These are phyloP conservation scores for Leishmania amazonensis DNA, from an alignment of 208 protist species.

Conservation along the genomic window DNA sequence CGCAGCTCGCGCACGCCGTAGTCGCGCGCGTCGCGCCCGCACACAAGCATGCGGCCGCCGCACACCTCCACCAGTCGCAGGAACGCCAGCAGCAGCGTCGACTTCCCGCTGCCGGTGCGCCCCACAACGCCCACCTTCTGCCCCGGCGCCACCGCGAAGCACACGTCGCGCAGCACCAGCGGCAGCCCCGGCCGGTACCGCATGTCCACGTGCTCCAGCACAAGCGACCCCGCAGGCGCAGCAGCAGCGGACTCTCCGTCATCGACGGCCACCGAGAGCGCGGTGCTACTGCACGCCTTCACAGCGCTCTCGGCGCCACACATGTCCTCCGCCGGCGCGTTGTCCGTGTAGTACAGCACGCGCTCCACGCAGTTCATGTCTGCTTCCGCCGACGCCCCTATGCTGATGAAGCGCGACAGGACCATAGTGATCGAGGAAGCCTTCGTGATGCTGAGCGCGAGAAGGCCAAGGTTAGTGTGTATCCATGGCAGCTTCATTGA, in stretches of 20 bases:
- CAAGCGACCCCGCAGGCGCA: slow-evolving; percentile 36
- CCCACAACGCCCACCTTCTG: slow-evolving; percentile 88
- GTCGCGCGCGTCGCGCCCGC: slow-evolving; percentile 31
- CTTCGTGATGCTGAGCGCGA: slow-evolving; percentile 65
- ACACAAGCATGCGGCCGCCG: slow-evolving; percentile 57
- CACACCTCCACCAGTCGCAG: slow-evolving; percentile 52
- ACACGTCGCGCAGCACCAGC: slow-evolving; percentile 70
- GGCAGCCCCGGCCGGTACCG: slow-evolving; percentile 70
- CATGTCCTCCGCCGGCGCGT: slow-evolving; percentile 38
- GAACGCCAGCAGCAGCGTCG: slow-evolving; percentile 10
- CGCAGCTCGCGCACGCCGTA: slow-evolving; percentile 56
- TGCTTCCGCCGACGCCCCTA: slow-evolving; percentile 45
- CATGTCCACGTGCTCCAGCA: slow-evolving; percentile 64
- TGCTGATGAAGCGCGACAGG: slow-evolving; percentile 53
- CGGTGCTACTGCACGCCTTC: too few relatives aligned
- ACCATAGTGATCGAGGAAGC: slow-evolving; percentile 58
- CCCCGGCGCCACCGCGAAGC: slow-evolving; percentile 45
- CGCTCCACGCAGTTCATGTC: slow-evolving; percentile 77
- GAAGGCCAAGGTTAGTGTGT: slow-evolving; percentile 40
- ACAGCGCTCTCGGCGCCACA: not conserved
- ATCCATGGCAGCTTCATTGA: slow-evolving; percentile 26
- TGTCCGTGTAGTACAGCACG: slow-evolving; percentile 47
- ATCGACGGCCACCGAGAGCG: not conserved
- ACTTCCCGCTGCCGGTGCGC: slow-evolving; percentile 66
- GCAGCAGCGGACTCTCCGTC: slow-evolving; percentile 11